Conservation (phyloP, 345 rosid species). For the Eucalyptus curtisii region DNA sequence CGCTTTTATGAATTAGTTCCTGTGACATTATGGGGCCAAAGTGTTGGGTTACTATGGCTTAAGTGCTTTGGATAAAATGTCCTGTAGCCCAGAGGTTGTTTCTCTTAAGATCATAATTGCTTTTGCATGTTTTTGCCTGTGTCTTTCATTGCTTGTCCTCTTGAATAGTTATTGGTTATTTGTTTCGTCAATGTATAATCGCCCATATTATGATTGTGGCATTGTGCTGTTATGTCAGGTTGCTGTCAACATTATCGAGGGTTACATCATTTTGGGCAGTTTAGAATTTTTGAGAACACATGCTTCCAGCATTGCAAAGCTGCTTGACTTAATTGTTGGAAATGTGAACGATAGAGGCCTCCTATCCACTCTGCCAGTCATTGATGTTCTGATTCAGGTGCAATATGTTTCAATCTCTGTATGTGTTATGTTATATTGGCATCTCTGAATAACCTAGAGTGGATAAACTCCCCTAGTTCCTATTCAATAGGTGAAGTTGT, state of each 20-base stretch:
- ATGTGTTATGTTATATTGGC: neutral
- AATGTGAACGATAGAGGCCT: conserved; percentile 87
- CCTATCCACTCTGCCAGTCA: conserved; percentile 69
- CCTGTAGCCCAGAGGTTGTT: neutral
- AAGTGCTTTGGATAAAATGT: neutral
- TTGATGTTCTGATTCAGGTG: conserved; percentile 90
- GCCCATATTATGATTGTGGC: neutral
- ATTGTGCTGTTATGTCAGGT: conserved; percentile 26
- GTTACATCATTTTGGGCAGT: conserved; percentile 72
- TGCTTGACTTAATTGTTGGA: conserved; percentile 88
- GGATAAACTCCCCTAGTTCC: neutral
- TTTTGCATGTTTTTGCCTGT: neutral
- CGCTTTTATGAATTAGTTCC: neutral
- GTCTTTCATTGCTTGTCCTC: neutral
- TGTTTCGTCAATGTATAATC: neutral
- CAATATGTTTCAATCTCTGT: neutral
- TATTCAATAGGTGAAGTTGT: neutral
- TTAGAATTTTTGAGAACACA: conserved; percentile 69
- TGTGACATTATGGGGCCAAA: neutral
- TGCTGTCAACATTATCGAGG: conserved; percentile 72
- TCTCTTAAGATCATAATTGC: neutral
- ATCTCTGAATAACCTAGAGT: neutral
- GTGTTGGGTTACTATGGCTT: neutral
- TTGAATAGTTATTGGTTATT: neutral
- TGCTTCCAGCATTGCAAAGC: conserved; percentile 72